Conservation (phyloP, 495 filamentous ascomycete species). For the Extremus antarcticus region DNA sequence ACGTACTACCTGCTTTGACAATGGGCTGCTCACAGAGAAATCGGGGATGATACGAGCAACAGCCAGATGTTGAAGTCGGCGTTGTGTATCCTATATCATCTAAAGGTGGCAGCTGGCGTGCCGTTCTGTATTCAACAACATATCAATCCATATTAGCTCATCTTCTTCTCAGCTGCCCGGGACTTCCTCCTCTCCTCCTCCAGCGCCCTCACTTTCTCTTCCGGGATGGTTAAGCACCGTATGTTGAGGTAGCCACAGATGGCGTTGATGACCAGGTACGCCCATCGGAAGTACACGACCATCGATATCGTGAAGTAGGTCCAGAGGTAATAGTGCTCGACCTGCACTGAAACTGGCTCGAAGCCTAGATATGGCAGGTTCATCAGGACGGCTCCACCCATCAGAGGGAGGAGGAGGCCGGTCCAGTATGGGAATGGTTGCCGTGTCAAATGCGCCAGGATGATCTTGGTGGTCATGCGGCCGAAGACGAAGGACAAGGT, state of each 20-base stretch:
- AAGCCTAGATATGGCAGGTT: conserved; percentile 76
- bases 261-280: conserved; percentile 74
- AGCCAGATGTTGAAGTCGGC: too few species aligned
- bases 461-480: conserved; percentile 99
- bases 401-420: conserved; percentile 69
- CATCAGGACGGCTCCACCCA: conserved; percentile 70
- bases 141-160: neutral
- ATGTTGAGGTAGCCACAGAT: conserved; percentile 90
- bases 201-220: conserved; percentile 17
- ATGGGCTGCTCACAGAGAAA: too few species aligned
- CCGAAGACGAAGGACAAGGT: conserved; percentile 94
- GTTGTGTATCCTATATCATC: too few species aligned
- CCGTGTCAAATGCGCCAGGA: conserved; percentile 82
- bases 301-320: conserved; percentile 70
- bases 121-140: too few species aligned
- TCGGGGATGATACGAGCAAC: too few species aligned
- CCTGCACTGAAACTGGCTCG: conserved; percentile 25
- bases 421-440: conserved; percentile 98
- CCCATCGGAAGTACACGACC: conserved; percentile 84
- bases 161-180: neutral
- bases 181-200: conserved; percentile 10
- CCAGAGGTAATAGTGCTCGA: conserved; percentile 73
- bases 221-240: conserved; percentile 75
- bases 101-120: too few species aligned
- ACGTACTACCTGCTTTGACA: too few species aligned